phyloP scores from a whole-genome alignment of 768 basidiomycete genomes.

The Phlegmacium glaucopus region DNA sequence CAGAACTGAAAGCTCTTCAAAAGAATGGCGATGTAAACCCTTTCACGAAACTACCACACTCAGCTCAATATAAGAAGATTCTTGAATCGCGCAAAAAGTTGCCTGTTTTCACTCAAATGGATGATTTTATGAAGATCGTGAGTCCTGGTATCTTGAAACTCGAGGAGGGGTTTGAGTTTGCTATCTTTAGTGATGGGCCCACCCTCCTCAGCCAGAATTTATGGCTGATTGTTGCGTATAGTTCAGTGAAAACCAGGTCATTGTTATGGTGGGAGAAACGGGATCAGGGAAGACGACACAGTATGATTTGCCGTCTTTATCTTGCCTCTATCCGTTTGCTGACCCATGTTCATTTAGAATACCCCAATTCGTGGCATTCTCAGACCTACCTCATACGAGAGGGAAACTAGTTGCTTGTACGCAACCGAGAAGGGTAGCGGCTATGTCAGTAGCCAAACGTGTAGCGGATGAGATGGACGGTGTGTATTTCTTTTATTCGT shows the following conservation, averaged over 20 bases:
- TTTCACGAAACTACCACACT: conserved; percentile 79
- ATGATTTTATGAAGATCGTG: conserved; percentile 87
- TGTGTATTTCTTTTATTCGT: conserved; percentile 33
- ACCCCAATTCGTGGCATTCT: conserved; percentile 93
- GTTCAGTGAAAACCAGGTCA: conserved; percentile 72
- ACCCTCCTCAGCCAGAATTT: conserved; percentile 24
- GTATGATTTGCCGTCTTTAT: conserved; percentile 49
- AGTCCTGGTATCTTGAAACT: conserved; percentile 33
- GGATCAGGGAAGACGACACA: conserved; percentile 97
- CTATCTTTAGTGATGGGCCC: conserved; percentile 38
- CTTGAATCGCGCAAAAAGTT: conserved; percentile 81
- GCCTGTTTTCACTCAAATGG: conserved; percentile 91
- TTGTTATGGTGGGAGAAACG: conserved; percentile 91
- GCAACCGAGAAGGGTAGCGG: conserved; percentile 93
- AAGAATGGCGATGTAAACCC: conserved; percentile 62
- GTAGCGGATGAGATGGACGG: conserved; percentile 99
- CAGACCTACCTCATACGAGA: conserved; percentile 86
- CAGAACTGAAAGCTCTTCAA: not conserved
- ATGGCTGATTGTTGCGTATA: not conserved
- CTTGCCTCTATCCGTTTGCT: no score
- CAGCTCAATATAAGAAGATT: conserved; percentile 82
- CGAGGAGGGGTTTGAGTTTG: conserved; percentile 43
- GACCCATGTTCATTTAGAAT: conserved; percentile 52
- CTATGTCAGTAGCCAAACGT: conserved; percentile 97
- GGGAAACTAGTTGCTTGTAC: conserved; percentile 95